Percentiles rank a stretch among this genome's conserved stretches.
Evolutionary conservation across 805 yeast species (phyloP).

Genomic region (Lachancea cidri): DNA sequence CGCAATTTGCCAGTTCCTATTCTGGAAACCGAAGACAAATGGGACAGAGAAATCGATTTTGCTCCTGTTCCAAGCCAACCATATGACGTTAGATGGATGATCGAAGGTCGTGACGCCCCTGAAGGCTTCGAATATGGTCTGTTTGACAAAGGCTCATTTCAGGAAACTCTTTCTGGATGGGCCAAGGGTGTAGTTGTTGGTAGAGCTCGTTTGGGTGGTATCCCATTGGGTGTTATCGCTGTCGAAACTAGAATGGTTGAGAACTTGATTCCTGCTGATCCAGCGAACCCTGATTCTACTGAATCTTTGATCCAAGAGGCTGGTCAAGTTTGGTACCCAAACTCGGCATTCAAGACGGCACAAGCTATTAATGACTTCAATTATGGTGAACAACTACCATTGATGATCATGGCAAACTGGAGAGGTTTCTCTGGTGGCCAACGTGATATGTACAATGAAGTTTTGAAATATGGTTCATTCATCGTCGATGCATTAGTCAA

Average conservation of each 20-base stretch:
- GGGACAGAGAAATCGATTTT: conserved; percentile 92
- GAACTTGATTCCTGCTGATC: conserved; percentile 92
- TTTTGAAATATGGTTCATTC: conserved; percentile 91
- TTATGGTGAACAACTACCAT: conserved; percentile 95
- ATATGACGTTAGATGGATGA: conserved; percentile 93
- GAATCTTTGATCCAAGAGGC: conserved; percentile 89
- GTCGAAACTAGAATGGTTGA: conserved; percentile 91
- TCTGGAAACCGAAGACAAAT: conserved; percentile 69
- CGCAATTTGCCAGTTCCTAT: conserved; percentile 89
- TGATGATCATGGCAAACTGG: conserved; percentile 98
- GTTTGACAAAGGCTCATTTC: conserved; percentile 90
- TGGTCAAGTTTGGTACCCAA: conserved; percentile 99
- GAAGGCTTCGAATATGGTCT: conserved; percentile 80
- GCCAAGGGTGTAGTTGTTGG: conserved; percentile 98
- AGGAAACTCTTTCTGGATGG: conserved; percentile 96
- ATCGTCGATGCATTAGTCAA: conserved; percentile 96
- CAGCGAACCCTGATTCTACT: conserved; percentile 94
- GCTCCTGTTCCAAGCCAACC: conserved; percentile 65
- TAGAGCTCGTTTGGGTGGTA: conserved; percentile 97
- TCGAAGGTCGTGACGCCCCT: conserved; percentile 71
- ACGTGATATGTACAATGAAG: conserved; percentile 98
- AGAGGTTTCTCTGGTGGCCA: conserved; percentile 99
- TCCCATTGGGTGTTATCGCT: conserved; percentile 96
- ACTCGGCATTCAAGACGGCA: conserved; percentile 98
- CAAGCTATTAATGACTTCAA: conserved; percentile 98